Evolutionary conservation across 257 asterid genomes (phyloP), one percentile per base, ranked within the genome.

Genomic region (Salvia hispanica): DNA sequence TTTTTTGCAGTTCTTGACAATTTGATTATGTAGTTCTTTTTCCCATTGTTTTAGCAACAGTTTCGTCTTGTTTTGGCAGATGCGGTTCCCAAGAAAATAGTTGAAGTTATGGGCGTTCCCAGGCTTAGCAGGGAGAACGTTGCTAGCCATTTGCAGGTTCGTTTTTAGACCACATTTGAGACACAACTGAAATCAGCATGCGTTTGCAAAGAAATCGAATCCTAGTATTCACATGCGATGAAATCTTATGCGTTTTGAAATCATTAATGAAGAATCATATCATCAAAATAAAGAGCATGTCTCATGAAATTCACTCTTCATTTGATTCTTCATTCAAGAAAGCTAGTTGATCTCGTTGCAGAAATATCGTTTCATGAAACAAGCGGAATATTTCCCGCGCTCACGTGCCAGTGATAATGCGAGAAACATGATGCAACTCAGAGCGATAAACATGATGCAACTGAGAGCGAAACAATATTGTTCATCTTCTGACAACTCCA

Each of bases 91-190:
- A 91, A 83, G 81, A 91, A 76, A 78, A 86, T 91, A 59, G 84
- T 79, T 15, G 89, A 88, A 67, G 68, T 76, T 54, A 88, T 91
- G 97, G 81, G 80, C 10, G 68, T 77, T 62, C 87, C 91, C 0
- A 84, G 84, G 54, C 83, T 91, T 78, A 86, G 77, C 51, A 80
- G 96, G 73, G 96, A 84, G 77, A 78, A 86, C 58, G 89, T 91
- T 66, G 95, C 97, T 45, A 88, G 96, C 69, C 96, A 88, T 79
- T 82, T 88, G 71, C 97, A 91, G 95, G 97, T 86, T 60, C 59
- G 64, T 65, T 67, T 62, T 70, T 25, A 25, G 31, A 0, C 31
- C 31, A 25, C 31, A 25, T 25, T 25, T 25, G 31, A 25, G 31
- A 25, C 10, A 8, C 31, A 25, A 25, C 31, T 25, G 31, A 25